Base-by-base conservation (phyloP, 768 basidiomycete species). In the Lactifluus piperatus region DNA sequence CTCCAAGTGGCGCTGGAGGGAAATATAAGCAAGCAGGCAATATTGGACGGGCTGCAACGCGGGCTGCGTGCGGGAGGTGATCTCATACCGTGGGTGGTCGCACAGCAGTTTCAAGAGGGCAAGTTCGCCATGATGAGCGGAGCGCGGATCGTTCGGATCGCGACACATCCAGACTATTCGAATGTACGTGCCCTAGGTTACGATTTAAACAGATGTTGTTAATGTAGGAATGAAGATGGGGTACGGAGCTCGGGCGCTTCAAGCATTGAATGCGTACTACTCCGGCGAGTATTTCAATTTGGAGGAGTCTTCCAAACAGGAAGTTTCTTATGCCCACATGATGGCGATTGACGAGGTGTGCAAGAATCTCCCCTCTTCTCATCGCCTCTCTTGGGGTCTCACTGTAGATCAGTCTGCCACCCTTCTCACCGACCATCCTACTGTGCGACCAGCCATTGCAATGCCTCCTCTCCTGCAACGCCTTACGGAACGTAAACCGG, bases 1-100 rank as follows among this genome's bases (percentile, higher is more conserved):
- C 71, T 99, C 20, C 95, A 98, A 69, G 93, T 99, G 24, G 94
- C 97, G 20, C 73, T 98, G 58, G 97, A 99, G 73, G 97, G 97
- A 7, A 86, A 86, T 63, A 93, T 99, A 60, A 87, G 86, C 65
- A 86, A 84, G 71, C 81, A 84, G 55, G 83, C 81, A 37, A 91
- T 99, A 59, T 73, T 95, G 77, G 93, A 94, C 59, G 88, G 89
- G 27, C 68, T 97, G 14, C 82, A 84, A 32, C 79, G 93, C 44
- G 95, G 95, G 13, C 76, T 86, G 68, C 79, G 91, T 56, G 87
- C 89, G 2, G 88, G 91, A 0, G 97, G 97, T 1, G 97, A 99
- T 74, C 85, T 99, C 83, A 97, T 99, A 59, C 97, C 97, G 0
- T 99, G 97, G 95, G 76, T 97, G 26, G 76, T 99, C 47, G 84